These are phyloP conservation scores for Fusarium sp. DNA, from an alignment of 2,329 filamentous ascomycete species.

Conservation along the genomic window DNA sequence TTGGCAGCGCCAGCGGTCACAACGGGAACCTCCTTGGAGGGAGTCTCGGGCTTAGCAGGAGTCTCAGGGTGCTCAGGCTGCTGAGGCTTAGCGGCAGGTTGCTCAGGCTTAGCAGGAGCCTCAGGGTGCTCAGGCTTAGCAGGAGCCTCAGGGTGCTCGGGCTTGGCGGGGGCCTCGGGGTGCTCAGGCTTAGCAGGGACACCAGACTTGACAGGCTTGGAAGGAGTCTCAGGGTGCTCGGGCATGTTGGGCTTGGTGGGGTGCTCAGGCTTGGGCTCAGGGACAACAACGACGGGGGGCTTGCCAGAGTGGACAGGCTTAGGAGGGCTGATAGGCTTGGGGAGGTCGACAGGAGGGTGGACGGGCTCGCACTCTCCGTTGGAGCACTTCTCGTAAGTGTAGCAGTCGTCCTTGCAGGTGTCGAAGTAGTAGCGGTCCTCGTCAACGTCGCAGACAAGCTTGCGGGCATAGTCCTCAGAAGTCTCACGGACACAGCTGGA, in stretches of 20 bases:
- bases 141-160: not conserved
- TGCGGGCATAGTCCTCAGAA: constrained; percentile 47
- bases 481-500: constrained; percentile 46
- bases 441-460: constrained; percentile 47
- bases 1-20: constrained; percentile 42
- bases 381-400: constrained; percentile 42
- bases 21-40: constrained; percentile 13
- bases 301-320: constrained; percentile 10
- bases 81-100: not conserved
- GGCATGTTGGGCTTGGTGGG: not conserved
- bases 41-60: not conserved
- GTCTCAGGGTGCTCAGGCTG: not conserved
- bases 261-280: constrained; percentile 14
- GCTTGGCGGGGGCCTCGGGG: not conserved
- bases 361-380: constrained; percentile 42
- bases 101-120: not conserved
- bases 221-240: not conserved
- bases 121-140: not conserved
- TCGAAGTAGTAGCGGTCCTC: constrained; percentile 49
- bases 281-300: constrained; percentile 14
- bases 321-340: constrained; percentile 20
- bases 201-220: not conserved
- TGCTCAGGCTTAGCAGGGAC: not conserved
- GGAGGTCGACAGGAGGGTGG: constrained; percentile 18
- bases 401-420: constrained; percentile 48